Evolutionary conservation across 2,329 filamentous ascomycete genomes (phyloP), one percentile per base, ranked within the genome.

Genomic region (Fusarium longipes): DNA sequence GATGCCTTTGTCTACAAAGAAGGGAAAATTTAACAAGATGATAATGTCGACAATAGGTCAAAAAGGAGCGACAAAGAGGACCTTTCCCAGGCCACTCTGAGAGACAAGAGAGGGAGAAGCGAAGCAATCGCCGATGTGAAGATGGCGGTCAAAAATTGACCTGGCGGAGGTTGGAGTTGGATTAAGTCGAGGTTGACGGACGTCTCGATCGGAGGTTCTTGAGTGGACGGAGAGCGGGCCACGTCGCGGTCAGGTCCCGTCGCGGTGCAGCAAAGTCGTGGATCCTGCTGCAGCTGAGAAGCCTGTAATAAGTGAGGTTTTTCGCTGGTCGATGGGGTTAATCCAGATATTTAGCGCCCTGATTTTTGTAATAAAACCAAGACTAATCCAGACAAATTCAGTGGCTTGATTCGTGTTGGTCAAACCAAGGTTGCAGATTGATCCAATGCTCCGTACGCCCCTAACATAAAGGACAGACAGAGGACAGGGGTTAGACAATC

Each of bases 241-340:
- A 72, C 70, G 68, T 70, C 68, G 68, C 68, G 63, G 67, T 70
- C 70, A 65, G 61, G 70, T 62, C 50, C 55, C 45, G 57, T 56
- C 36, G 52, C 33, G 39, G 44, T 44, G 50, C 45, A 38, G 45
- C 30, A 36, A 49, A 53, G 57, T 59, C 47, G 55, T 33, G 55
- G 33, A 45, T 52, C 45, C 48, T 25, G 45, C 45, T 65, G 47
- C 59, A 56, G 47, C 40, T 53, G 39, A 58, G 59, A 43, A 43
- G 59, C 51, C 59, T 51, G 40, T 63, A 64, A 64, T 58, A 45
- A 63, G 24, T 57, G 60, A 63, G 58, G 43, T 63, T 57, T 49
- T 65, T 43, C 62, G 36, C 27, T 52, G 54, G 32, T 38, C 17
- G 45, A 51, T 42, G 48, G 25, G 35, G 50, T 49, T 49, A 36